Evolutionary conservation across 2,329 filamentous ascomycete genomes (phyloP).

Genomic region (Cercospora sesami): DNA sequence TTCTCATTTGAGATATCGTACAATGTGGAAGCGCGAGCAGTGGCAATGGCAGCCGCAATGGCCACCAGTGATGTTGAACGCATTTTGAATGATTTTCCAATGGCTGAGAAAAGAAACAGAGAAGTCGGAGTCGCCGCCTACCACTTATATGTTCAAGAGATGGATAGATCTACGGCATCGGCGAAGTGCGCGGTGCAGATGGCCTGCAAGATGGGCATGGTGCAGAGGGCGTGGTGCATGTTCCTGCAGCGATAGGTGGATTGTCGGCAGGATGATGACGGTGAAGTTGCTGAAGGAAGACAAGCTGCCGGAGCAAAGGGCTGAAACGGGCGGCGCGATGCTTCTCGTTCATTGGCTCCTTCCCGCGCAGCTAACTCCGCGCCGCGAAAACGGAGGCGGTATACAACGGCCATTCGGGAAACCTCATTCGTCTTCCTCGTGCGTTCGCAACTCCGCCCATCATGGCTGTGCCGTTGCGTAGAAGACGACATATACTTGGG

Average conservation of each 20-base stretch:
- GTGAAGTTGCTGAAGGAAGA: slow-evolving; percentile 13
- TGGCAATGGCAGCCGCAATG: slow-evolving; percentile 14
- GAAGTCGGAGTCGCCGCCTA: neutral
- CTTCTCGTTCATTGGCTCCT: neutral
- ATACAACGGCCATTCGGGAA: neutral
- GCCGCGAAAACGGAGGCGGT: neutral
- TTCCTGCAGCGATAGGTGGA: slow-evolving; percentile 29
- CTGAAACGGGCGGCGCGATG: slow-evolving; percentile 3
- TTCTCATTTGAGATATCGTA: slow-evolving; percentile 52
- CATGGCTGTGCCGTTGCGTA: neutral
- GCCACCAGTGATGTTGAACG: slow-evolving; percentile 20
- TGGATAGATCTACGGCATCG: slow-evolving; percentile 38
- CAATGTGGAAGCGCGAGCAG: slow-evolving; percentile 45
- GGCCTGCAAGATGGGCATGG: neutral
- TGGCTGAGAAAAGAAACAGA: neutral
- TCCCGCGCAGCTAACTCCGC: neutral
- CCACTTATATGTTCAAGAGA: neutral
- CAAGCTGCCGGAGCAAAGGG: slow-evolving; percentile 6
- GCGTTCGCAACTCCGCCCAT: neutral
- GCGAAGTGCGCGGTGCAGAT: slow-evolving; percentile 8
- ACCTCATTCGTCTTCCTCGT: neutral
- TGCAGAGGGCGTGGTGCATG: slow-evolving; percentile 21
- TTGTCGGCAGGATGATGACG: slow-evolving; percentile 11
- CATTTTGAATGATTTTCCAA: slow-evolving; percentile 22
- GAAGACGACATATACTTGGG: neutral